A percentile compares a stretch with the other conserved stretches of the same genome.
phyloP scores from a whole-genome alignment of 2,329 filamentous ascomycete species.

The Ophiostoma montium region DNA sequence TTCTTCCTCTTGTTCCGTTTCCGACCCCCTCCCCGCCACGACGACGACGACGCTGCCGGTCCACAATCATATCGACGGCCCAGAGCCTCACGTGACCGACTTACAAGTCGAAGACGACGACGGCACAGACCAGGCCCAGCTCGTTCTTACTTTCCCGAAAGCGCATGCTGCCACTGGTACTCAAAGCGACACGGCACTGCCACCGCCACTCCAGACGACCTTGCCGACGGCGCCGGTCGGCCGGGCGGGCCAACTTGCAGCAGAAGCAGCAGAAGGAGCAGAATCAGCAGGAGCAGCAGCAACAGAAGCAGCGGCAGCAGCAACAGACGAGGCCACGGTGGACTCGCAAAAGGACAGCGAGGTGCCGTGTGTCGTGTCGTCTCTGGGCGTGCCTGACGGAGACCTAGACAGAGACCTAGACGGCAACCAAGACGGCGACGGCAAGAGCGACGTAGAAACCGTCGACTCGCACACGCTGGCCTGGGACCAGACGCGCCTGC shows the following conservation, averaged over 20 bases:
- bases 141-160: neutral
- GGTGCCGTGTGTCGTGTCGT: neutral
- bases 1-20: too few relatives aligned
- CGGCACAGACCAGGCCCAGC: neutral
- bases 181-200: neutral
- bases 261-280: neutral
- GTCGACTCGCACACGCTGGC: slow-evolving; percentile 14
- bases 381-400: neutral
- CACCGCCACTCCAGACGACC: neutral
- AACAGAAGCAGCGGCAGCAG: neutral
- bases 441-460: neutral
- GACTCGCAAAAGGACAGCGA: neutral
- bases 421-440: neutral
- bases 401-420: neutral
- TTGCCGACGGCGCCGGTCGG: neutral
- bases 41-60: slow-evolving; percentile 5
- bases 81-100: neutral
- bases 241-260: too few relatives aligned
- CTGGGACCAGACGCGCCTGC: slow-evolving; percentile 17
- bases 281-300: neutral
- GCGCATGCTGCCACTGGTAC: neutral
- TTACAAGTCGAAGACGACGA: neutral
- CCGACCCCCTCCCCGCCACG: slow-evolving; percentile 8
- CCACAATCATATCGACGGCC: neutral
- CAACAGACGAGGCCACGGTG: neutral